Evolutionary conservation across 441 rosid species (phyloP).

Genomic region (Jatropha podagrica): DNA sequence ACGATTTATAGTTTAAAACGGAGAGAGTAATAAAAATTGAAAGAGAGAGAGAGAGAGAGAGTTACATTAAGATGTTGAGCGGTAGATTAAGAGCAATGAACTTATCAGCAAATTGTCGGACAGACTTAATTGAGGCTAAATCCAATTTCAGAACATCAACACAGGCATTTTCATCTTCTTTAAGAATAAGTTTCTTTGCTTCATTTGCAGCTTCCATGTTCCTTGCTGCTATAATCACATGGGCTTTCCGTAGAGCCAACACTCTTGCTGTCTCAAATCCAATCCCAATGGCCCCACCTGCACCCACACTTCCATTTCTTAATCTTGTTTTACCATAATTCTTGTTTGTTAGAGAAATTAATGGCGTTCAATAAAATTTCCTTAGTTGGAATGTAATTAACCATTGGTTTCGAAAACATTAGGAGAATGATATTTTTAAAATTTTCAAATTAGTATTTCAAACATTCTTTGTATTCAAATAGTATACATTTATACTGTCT

Average conservation of each 20-base stretch:
- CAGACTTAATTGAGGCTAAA: conserved; percentile 59
- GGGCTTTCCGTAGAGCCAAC: conserved; percentile 61
- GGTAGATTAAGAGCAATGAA: conserved; percentile 59
- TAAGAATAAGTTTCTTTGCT: conserved; percentile 49
- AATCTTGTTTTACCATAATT: too few relatives aligned
- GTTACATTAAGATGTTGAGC: conserved; percentile 73
- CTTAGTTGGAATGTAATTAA: background rate
- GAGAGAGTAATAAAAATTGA: background rate
- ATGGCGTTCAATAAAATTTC: background rate
- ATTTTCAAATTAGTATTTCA: too few relatives aligned
- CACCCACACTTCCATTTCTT: background rate
- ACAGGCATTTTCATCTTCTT: conserved; percentile 33
- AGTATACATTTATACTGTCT: too few relatives aligned
- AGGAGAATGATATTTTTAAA: too few relatives aligned
- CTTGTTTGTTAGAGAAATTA: background rate
- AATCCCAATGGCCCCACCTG: conserved; percentile 93
- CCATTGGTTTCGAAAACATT: too few relatives aligned
- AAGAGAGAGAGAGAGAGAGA: conserved; percentile 6
- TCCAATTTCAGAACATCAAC: conserved; percentile 61
- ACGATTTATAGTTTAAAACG: too few relatives aligned
- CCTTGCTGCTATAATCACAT: conserved; percentile 80
- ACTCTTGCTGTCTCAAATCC: conserved; percentile 92
- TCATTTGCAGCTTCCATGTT: conserved; percentile 67
- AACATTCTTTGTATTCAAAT: too few relatives aligned
- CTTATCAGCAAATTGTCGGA: conserved; percentile 45